Evolutionary conservation across 1,139 yeast genomes (phyloP), one percentile per base, ranked within the genome.

Genomic region (Pichia sp.): DNA sequence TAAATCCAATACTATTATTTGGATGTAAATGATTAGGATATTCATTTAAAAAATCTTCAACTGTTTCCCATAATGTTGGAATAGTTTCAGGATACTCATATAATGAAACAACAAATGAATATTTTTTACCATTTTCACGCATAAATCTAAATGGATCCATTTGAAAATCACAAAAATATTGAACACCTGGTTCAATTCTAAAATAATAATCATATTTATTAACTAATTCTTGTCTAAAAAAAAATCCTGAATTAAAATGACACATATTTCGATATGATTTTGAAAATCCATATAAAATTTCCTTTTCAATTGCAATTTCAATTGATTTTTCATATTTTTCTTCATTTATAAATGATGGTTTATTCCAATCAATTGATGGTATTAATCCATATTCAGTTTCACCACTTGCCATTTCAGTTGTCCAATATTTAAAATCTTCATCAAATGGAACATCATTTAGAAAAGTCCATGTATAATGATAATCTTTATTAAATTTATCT

Each of bases 121-220:
- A 92, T 54, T 77, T 80, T 60, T 87, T 89, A 41, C 74, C 69
- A 47, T 77, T 73, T 40, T 75, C 76, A 49, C 86, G 78, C 84
- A 92, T 74, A 46, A 85, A 78, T 35, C 77, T 69, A 61, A 92
- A 92, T n/a, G 97, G 97, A 73, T 95, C 78, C 71, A 80, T 81
- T 20, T 80, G 78, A 52, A 84, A 73, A 57, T 89, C 96, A 64
- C 97, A 89, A 61, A 70, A 85, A 62, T 86, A 87, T 54, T 86
- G 79, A 31, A 90, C 92, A 48, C 82, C 80, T 0, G 98, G 97
- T 62, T 90, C 98, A 3, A 90, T 96, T 47, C 98, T 69, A 80
- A 96, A 89, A 67, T 90, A 90, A 76, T 86, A 90, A 50, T 86
- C 87, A 57, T 83, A 80, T 44, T 78, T 67, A 36, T 68, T 62